A percentile compares a stretch with the other conserved stretches of the same genome.
phyloP scores from a whole-genome alignment of 1,284 basidiomycete species.

The Moniliophthora roreri region DNA sequence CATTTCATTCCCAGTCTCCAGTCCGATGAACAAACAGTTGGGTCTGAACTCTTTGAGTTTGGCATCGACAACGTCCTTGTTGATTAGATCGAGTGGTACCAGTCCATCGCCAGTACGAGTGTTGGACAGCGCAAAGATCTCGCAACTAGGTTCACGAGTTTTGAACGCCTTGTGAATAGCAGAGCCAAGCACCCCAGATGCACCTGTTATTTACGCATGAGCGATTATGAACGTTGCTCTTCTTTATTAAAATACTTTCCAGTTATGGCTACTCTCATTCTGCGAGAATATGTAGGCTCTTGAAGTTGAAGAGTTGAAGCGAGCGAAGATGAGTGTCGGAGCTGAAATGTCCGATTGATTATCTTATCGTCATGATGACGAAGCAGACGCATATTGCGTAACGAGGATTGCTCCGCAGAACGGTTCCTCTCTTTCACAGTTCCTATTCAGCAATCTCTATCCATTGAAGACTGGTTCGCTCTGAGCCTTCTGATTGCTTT shows the following conservation, averaged over 20 bases:
- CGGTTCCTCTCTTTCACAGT: too few species aligned
- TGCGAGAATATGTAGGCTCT: neutral
- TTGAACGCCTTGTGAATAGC: constrained; percentile 66
- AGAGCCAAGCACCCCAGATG: constrained; percentile 74
- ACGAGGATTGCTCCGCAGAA: too few species aligned
- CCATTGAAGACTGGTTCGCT: too few species aligned
- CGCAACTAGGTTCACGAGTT: constrained; percentile 26
- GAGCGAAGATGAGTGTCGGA: too few species aligned
- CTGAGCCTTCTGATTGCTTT: too few species aligned
- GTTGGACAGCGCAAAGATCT: constrained; percentile 63
- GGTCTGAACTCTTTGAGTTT: constrained; percentile 58
- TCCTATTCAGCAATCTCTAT: too few species aligned
- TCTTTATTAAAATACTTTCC: constrained; percentile 29
- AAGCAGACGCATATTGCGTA: too few species aligned
- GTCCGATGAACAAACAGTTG: constrained; percentile 54
- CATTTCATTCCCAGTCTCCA: neutral
- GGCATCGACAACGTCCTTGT: constrained; percentile 46
- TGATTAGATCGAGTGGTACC: constrained; percentile 58
- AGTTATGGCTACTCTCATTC: constrained; percentile 47
- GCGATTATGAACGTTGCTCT: neutral
- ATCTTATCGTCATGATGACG: too few species aligned
- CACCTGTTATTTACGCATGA: constrained; percentile 47
- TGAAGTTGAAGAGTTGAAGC: too few species aligned
- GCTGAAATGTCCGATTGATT: too few species aligned
- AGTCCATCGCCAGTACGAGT: constrained; percentile 57